These are phyloP conservation scores for Dichomitus squalens DNA, from an alignment of 1,284 basidiomycete species.

Conservation along the genomic window DNA sequence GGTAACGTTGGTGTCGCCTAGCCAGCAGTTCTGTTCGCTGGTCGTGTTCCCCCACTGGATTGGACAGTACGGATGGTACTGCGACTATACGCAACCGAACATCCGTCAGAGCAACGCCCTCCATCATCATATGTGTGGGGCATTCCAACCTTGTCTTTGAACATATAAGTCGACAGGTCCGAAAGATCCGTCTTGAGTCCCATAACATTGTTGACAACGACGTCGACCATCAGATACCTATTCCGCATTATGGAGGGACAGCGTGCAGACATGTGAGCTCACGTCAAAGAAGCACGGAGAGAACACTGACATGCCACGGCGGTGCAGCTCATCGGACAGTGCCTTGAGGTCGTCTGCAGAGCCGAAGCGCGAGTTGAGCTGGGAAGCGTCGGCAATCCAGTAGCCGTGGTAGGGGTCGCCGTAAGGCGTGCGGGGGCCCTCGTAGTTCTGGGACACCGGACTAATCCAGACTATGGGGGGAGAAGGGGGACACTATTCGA, in stretches of 20 bases:
- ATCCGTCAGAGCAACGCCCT: too few species aligned
- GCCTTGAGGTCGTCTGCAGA: slow-evolving; percentile 72
- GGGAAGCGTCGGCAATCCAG: slow-evolving; percentile 64
- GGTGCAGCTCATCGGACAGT: slow-evolving; percentile 67
- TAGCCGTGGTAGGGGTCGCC: slow-evolving; percentile 75
- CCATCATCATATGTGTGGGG: too few species aligned
- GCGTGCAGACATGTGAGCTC: too few species aligned
- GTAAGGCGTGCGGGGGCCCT: slow-evolving; percentile 67
- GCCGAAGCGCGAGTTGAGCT: slow-evolving; percentile 74
- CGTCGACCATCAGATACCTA: slow-evolving; percentile 78
- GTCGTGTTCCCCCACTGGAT: slow-evolving; percentile 66
- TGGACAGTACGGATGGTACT: slow-evolving; percentile 72
- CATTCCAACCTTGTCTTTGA: slow-evolving; percentile 64
- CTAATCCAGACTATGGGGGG: slow-evolving; percentile 59
- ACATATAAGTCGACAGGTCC: slow-evolving; percentile 62
- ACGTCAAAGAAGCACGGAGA: not conserved
- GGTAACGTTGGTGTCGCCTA: slow-evolving; percentile 69
- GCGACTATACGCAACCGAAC: slow-evolving; percentile 43
- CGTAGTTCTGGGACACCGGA: slow-evolving; percentile 71
- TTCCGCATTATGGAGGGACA: not conserved
- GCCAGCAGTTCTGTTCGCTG: slow-evolving; percentile 76
- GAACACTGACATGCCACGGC: slow-evolving; percentile 61
- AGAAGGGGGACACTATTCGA: not conserved
- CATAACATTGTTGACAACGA: slow-evolving; percentile 80
- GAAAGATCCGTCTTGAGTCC: slow-evolving; percentile 51